Conservation (phyloP, 2,329 filamentous ascomycete species). For the Exophiala lecanii-corni region DNA sequence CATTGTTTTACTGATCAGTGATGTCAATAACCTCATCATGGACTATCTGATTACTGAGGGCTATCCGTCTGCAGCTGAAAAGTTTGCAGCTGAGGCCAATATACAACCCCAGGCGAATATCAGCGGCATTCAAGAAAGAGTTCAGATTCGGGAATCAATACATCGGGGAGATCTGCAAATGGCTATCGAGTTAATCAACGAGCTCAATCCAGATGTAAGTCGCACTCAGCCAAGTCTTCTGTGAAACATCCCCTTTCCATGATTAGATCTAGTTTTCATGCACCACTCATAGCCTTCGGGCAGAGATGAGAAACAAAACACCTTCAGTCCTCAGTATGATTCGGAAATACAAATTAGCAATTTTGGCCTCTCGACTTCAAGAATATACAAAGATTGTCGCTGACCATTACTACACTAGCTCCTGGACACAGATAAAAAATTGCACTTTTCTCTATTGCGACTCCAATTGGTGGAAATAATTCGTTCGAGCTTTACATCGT, state of each 20-base stretch:
- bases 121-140: conserved; percentile 69
- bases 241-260: conserved; percentile 50
- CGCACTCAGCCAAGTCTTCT: not conserved
- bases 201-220: conserved; percentile 84
- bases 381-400: not conserved
- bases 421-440: conserved; percentile 71
- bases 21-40: conserved; percentile 92
- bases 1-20: conserved; percentile 50
- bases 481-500: conserved; percentile 60
- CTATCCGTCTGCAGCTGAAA: conserved; percentile 85
- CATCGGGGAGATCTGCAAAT: conserved; percentile 78
- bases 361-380: not conserved
- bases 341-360: conserved; percentile 23
- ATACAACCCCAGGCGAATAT: conserved; percentile 68
- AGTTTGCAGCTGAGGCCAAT: conserved; percentile 92
- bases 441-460: conserved; percentile 86
- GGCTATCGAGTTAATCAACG: conserved; percentile 83
- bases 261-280: conserved; percentile 98
- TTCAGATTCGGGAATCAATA: conserved; percentile 79
- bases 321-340: conserved; percentile 87
- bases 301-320: conserved; percentile 83
- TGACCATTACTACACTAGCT: conserved; percentile 68
- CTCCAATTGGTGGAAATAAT: conserved; percentile 94
- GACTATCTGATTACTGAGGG: conserved; percentile 96
- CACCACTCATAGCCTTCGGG: conserved; percentile 97